Percentiles rank a stretch among this genome's conserved stretches.
Evolutionary conservation across 2,329 filamentous ascomycete species (phyloP).

Genomic region (Penicillium sclerotigenum): DNA sequence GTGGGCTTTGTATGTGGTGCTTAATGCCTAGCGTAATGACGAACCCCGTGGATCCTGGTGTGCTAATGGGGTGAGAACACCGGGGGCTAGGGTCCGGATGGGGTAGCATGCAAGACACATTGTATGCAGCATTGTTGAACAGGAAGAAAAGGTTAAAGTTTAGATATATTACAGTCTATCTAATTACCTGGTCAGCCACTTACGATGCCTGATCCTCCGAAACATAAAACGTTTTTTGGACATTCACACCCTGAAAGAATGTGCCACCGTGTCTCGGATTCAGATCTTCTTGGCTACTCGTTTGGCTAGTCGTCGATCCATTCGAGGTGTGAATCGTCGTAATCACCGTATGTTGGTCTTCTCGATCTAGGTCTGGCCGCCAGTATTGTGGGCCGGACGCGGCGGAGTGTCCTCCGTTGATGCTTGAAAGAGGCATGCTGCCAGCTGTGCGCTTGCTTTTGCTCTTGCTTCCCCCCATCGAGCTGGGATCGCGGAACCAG

Average conservation of each 20-base stretch:
- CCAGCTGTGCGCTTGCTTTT: slow-evolving; percentile 25
- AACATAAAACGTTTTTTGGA: slow-evolving; percentile 36
- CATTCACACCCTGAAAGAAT: slow-evolving; percentile 29
- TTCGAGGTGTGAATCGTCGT: slow-evolving; percentile 31
- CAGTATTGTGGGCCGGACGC: slow-evolving; percentile 28
- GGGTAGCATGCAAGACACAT: background rate
- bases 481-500: slow-evolving; percentile 33
- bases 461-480: slow-evolving; percentile 16
- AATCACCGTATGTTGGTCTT: slow-evolving; percentile 25
- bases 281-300: slow-evolving; percentile 35
- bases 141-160: background rate
- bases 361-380: slow-evolving; percentile 30
- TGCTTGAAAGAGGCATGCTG: slow-evolving; percentile 33
- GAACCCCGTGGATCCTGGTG: background rate
- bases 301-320: slow-evolving; percentile 19
- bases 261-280: slow-evolving; percentile 27
- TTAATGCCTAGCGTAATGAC: background rate
- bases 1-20: no score
- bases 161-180: background rate
- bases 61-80: background rate
- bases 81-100: background rate
- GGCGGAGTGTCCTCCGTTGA: slow-evolving; percentile 21
- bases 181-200: background rate
- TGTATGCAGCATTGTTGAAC: no score
- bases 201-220: slow-evolving; percentile 23